Evolutionary conservation across 2,329 filamentous ascomycete species (phyloP).

Genomic region (Cytospora mali): DNA sequence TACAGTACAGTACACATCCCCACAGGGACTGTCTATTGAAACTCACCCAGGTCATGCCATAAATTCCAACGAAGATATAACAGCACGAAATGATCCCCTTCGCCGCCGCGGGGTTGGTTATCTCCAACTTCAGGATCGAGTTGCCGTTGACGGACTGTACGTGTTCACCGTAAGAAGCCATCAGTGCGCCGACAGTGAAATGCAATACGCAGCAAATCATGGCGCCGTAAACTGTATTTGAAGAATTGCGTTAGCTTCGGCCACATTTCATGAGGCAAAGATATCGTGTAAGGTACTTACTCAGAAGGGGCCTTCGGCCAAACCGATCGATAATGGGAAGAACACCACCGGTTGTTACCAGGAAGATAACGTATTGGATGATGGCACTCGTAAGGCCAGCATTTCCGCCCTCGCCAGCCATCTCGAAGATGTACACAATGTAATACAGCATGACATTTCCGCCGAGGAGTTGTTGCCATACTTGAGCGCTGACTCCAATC

Average conservation of each 20-base stretch:
- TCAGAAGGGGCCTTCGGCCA: slow-evolving; percentile 50
- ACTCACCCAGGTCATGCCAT: slow-evolving; percentile 39
- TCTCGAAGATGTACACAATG: slow-evolving; percentile 62
- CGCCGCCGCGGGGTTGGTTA: slow-evolving; percentile 45
- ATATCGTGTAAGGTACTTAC: neutral
- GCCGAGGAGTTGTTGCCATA: slow-evolving; percentile 57
- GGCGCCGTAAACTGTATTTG: slow-evolving; percentile 42
- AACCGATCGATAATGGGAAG: slow-evolving; percentile 53
- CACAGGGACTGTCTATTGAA: neutral
- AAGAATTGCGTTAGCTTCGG: neutral
- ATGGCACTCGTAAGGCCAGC: slow-evolving; percentile 50
- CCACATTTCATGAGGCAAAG: neutral
- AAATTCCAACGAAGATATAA: slow-evolving; percentile 49
- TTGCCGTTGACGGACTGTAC: slow-evolving; percentile 49
- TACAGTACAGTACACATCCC: neutral
- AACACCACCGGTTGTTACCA: slow-evolving; percentile 53
- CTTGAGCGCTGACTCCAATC: slow-evolving; percentile 55
- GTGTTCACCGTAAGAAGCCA: slow-evolving; percentile 50
- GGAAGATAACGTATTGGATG: slow-evolving; percentile 59
- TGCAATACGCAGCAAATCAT: slow-evolving; percentile 50
- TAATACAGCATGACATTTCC: slow-evolving; percentile 64
- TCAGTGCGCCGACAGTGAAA: slow-evolving; percentile 51
- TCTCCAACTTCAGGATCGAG: slow-evolving; percentile 48
- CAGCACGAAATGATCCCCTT: slow-evolving; percentile 53
- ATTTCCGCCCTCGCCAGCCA: slow-evolving; percentile 32